Conservation (phyloP, 2,329 filamentous ascomycete species). For the Phialophora macrospora region DNA sequence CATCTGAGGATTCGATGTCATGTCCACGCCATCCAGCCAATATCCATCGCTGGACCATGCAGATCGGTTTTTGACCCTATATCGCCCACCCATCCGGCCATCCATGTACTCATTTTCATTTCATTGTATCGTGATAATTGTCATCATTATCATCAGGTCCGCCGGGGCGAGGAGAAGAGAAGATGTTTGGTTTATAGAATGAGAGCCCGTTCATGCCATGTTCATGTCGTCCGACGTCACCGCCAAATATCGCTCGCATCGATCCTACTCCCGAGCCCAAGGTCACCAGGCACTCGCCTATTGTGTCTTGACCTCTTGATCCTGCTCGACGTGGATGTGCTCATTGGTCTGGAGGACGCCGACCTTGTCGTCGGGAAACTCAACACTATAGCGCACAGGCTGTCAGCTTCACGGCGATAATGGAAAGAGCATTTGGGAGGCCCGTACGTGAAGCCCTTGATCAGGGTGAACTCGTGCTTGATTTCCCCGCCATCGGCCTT, state of each 20-base stretch:
- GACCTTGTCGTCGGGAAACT: conserved; percentile 70
- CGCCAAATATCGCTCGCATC: not conserved
- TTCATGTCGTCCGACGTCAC: not conserved
- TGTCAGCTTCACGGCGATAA: conserved; percentile 2
- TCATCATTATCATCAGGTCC: conserved; percentile 8
- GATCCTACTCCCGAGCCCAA: not conserved
- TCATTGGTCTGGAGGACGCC: conserved; percentile 69
- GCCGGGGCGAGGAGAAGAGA: not conserved
- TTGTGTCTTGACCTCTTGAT: conserved; percentile 73
- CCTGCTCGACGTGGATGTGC: conserved; percentile 78
- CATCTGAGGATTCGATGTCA: not conserved
- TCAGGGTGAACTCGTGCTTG: conserved; percentile 78
- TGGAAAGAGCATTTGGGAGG: not conserved
- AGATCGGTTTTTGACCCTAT: not conserved
- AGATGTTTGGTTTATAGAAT: conserved; percentile 6
- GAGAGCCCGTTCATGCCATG: conserved; percentile 2
- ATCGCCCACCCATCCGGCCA: not conserved
- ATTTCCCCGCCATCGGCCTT: conserved; percentile 80
- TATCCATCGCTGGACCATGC: not conserved
- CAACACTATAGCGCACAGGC: conserved; percentile 61
- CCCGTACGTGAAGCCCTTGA: conserved; percentile 90
- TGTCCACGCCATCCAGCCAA: not conserved
- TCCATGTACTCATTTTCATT: not conserved
- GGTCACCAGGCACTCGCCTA: conserved; percentile 48
- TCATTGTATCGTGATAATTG: not conserved